A percentile compares a stretch with the other conserved stretches of the same genome.
These are phyloP conservation scores for Cenchrus americanus DNA, from an alignment of 176 grass and related monocot genomes.

Conservation along the genomic window DNA sequence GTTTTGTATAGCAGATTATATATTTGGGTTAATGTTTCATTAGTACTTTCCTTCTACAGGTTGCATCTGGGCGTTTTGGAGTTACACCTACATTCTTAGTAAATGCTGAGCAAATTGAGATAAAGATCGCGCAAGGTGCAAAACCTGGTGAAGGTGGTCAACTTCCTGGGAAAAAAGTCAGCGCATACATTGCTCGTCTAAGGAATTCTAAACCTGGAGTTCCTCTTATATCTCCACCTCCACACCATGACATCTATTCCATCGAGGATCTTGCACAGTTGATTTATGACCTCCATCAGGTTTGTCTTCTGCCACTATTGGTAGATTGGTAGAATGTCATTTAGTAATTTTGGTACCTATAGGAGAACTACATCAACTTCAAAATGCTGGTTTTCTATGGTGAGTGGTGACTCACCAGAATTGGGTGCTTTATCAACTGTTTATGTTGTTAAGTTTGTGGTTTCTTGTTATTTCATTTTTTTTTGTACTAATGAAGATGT, in stretches of 20 bases:
- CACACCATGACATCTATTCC: slow-evolving; percentile 99
- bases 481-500: slow-evolving; percentile 33
- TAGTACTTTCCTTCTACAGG: slow-evolving; percentile 51
- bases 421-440: not conserved
- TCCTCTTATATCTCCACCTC: slow-evolving; percentile 98
- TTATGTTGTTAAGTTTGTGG: slow-evolving; percentile 28
- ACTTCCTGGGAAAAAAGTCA: slow-evolving; percentile 98
- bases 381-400: slow-evolving; percentile 29
- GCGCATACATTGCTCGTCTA: slow-evolving; percentile 95
- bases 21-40: slow-evolving; percentile 48
- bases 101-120: slow-evolving; percentile 94
- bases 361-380: slow-evolving; percentile 12
- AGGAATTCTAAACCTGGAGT: slow-evolving; percentile 99
- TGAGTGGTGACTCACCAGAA: not conserved
- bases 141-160: slow-evolving; percentile 99
- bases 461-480: not conserved
- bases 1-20: slow-evolving; percentile 37
- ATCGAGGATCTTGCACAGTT: slow-evolving; percentile 99
- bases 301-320: slow-evolving; percentile 53
- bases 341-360: slow-evolving; percentile 16
- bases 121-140: slow-evolving; percentile 99
- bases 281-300: slow-evolving; percentile 99
- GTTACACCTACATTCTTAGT: slow-evolving; percentile 99
- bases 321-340: slow-evolving; percentile 20
- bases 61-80: slow-evolving; percentile 99